Evolutionary conservation across 129 eudicot species (phyloP).

Genomic region (Silybum marianum): DNA sequence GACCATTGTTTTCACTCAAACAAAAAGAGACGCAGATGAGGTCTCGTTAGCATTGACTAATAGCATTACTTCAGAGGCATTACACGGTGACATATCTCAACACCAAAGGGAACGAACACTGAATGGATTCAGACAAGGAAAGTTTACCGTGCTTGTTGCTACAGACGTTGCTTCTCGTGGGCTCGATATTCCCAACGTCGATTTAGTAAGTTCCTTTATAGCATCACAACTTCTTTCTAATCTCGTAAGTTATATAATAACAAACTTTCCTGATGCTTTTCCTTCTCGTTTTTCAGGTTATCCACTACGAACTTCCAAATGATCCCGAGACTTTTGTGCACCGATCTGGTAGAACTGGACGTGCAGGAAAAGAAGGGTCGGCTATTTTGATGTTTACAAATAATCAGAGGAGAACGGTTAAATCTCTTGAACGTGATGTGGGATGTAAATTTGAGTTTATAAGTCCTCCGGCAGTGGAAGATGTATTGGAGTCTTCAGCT

Average conservation of each 20-base stretch:
- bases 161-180: slow-evolving; percentile 99
- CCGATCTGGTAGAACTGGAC: slow-evolving; percentile 97
- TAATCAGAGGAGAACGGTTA: slow-evolving; percentile 78
- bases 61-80: slow-evolving; percentile 93
- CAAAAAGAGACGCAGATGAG: slow-evolving; percentile 98
- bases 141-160: slow-evolving; percentile 95
- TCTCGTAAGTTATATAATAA: too few relatives aligned
- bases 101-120: slow-evolving; percentile 95
- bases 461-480: slow-evolving; percentile 77
- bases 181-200: slow-evolving; percentile 96
- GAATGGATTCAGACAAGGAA: slow-evolving; percentile 92
- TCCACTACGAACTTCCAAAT: slow-evolving; percentile 91
- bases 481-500: slow-evolving; percentile 86
- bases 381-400: slow-evolving; percentile 84
- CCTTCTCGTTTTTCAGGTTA: slow-evolving; percentile 47
- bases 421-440: slow-evolving; percentile 84
- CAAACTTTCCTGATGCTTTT: too few relatives aligned
- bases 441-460: slow-evolving; percentile 82
- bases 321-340: slow-evolving; percentile 98
- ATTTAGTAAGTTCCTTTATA: slow-evolving; percentile 64
- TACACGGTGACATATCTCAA: slow-evolving; percentile 98
- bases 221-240: background rate
- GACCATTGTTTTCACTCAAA: slow-evolving; percentile 92
- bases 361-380: slow-evolving; percentile 93
- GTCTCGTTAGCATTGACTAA: slow-evolving; percentile 79